These are phyloP conservation scores for Dalbergia cochinchinensis DNA, from an alignment of 306 rosid species.

Conservation along the genomic window DNA sequence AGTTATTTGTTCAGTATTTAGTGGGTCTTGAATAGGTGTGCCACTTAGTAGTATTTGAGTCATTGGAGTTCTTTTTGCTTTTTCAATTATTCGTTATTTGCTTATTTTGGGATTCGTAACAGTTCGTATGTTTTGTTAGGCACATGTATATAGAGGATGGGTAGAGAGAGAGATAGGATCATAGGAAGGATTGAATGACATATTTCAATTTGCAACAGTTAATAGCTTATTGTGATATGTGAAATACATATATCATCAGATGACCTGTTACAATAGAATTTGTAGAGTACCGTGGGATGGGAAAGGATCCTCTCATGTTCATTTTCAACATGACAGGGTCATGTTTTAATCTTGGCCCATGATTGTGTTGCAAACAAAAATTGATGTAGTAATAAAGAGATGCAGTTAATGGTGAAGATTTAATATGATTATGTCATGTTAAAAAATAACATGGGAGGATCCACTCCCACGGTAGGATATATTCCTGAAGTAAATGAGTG, in stretches of 20 bases:
- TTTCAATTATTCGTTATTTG: not conserved
- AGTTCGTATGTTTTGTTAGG: constrained; percentile 10
- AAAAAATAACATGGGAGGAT: no score
- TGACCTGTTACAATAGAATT: constrained; percentile 6
- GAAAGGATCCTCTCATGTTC: no score
- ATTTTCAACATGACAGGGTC: no score
- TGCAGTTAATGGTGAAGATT: no score
- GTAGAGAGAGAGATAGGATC: constrained; percentile 5
- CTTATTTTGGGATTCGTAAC: not conserved
- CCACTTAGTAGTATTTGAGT: not conserved
- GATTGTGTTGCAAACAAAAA: no score
- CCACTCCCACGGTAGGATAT: constrained; percentile 2
- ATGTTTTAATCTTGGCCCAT: no score
- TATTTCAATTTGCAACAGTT: constrained; percentile 28
- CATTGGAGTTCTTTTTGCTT: not conserved
- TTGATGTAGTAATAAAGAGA: no score
- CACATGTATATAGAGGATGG: not conserved
- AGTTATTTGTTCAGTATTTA: not conserved
- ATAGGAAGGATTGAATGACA: constrained; percentile 7
- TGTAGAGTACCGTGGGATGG: not conserved
- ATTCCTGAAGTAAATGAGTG: not conserved
- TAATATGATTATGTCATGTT: no score
- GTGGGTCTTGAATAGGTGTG: not conserved
- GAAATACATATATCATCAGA: constrained; percentile 8
- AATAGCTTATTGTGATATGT: constrained; percentile 13